Base-by-base conservation (phyloP, 805 yeast genomes). In the Barnettozyma populi region DNA sequence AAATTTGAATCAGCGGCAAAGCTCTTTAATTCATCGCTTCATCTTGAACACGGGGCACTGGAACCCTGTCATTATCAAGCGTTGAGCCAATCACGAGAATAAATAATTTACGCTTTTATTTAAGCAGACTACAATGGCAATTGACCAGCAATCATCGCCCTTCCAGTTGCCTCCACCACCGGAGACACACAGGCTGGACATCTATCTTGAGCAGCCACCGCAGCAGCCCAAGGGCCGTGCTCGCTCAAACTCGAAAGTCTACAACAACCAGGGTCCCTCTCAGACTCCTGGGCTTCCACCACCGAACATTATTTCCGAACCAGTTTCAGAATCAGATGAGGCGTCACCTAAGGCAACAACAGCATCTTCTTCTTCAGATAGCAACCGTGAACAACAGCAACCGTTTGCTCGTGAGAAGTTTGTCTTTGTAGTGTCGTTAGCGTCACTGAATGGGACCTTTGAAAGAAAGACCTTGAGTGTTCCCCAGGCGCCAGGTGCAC, bases 401-500 rank as follows among this genome's bases (percentile, higher is more conserved):
- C 43, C 18, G 18, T 43, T 34, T 10, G 36, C 39, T 21, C 47
- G 63, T 37, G 56, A 57, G 1, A 45, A 63, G 38, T 66, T 66
- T 48, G 70, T 74, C 2, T 82, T 80, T 62, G 77, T 85, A 38
- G 76, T 90, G n/a, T 81, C 88, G 4, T 70, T 94, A 43, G 65
- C 78, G 13, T 82, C 97, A 0, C 68, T 90, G 43, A 92, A 92
- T 64, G 87, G 79, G 44, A 84, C 97, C 0, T 90, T 90, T 62
- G 86, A 82, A 36, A 75, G 82, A 49, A 94, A 92, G 63, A 81
- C 84, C 45, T 70, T 94, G 36, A 79, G 79, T 13, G 82, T 94
- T 7, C 97, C 98, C 1, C 74, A 78, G 48, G 74, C 72, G 49
- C 99, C 99, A 0, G 90, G 86, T 13, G 82, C 88, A 3, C 68